Percentiles rank a stretch among this genome's conserved stretches.
Evolutionary conservation across 2,329 filamentous ascomycete species (phyloP).

Genomic region (Colletotrichum abscissum): DNA sequence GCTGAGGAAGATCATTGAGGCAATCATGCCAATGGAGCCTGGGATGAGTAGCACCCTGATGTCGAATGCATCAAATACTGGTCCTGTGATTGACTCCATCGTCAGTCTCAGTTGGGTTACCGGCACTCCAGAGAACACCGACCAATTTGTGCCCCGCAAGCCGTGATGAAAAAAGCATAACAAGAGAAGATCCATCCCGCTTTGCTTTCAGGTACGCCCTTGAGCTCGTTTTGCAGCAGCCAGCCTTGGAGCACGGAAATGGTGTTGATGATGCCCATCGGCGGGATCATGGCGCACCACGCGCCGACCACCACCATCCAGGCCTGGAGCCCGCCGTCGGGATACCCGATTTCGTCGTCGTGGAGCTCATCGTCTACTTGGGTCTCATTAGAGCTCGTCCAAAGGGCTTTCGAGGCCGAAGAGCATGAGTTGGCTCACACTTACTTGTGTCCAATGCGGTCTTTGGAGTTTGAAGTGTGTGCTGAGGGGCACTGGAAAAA

Average conservation of each 20-base stretch:
- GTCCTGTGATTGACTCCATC: background rate
- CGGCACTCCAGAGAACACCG: background rate
- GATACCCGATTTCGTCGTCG: background rate
- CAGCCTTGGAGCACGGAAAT: background rate
- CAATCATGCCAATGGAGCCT: background rate
- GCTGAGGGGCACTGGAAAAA: background rate
- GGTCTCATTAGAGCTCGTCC: background rate
- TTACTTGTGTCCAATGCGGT: background rate
- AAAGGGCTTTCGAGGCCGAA: background rate
- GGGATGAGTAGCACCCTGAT: background rate
- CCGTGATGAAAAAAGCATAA: background rate
- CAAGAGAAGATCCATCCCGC: background rate
- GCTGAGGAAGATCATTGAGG: background rate
- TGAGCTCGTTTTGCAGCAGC: background rate
- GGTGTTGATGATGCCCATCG: background rate
- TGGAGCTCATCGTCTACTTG: background rate
- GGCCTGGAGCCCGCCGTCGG: background rate
- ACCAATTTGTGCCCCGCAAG: background rate
- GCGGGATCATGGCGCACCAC: background rate
- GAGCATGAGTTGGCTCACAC: background rate
- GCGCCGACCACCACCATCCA: background rate
- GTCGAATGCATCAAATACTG: background rate
- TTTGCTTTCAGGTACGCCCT: background rate
- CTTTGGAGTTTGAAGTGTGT: background rate
- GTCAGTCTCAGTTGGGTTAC: background rate